Percentiles rank a stretch among this genome's conserved stretches.
Evolutionary conservation across 2,329 filamentous ascomycete genomes (phyloP).

Genomic region (Hypoxylon sp.): DNA sequence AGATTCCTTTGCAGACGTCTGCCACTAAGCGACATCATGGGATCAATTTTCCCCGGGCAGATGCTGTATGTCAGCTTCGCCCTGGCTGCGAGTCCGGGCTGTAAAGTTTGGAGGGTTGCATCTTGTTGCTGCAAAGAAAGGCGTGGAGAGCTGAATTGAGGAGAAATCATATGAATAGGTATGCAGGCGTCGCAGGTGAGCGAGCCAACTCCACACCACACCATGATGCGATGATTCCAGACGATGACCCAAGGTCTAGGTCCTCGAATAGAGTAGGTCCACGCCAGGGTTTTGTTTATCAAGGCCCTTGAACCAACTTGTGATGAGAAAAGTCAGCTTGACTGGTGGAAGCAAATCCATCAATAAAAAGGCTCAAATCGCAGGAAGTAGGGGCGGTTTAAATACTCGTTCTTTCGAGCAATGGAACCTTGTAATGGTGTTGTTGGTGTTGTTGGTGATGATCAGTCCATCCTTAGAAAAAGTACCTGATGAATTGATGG

Average conservation of each 20-base stretch:
- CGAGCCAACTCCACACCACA: conserved; percentile 34
- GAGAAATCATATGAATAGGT: conserved; percentile 30
- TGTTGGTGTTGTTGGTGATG: conserved; percentile 27
- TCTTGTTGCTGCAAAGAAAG: conserved; percentile 30
- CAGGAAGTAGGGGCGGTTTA: conserved; percentile 31
- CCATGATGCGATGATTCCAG: conserved; percentile 37
- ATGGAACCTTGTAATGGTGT: conserved; percentile 22
- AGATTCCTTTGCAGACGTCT: conserved; percentile 14
- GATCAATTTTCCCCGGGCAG: conserved; percentile 25
- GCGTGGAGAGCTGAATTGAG: conserved; percentile 31
- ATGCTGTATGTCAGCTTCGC: conserved; percentile 36
- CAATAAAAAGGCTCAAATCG: conserved; percentile 19
- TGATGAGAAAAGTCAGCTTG: background rate
- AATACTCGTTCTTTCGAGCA: conserved; percentile 27
- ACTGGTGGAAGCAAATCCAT: conserved; percentile 21
- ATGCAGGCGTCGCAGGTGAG: conserved; percentile 27
- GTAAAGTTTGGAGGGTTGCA: conserved; percentile 30
- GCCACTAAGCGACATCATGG: conserved; percentile 30
- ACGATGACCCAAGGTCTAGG: conserved; percentile 22
- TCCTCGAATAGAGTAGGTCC: conserved; percentile 20
- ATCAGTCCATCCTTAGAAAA: conserved; percentile 36
- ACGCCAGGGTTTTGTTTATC: conserved; percentile 9
- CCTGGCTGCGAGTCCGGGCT: conserved; percentile 22
- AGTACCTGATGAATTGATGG: conserved; percentile 1
- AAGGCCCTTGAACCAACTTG: conserved; percentile 4